Percentiles rank a stretch among this genome's conserved stretches.
phyloP scores from a whole-genome alignment of 2,329 filamentous ascomycete species.

The Colletotrichum sublineola region DNA sequence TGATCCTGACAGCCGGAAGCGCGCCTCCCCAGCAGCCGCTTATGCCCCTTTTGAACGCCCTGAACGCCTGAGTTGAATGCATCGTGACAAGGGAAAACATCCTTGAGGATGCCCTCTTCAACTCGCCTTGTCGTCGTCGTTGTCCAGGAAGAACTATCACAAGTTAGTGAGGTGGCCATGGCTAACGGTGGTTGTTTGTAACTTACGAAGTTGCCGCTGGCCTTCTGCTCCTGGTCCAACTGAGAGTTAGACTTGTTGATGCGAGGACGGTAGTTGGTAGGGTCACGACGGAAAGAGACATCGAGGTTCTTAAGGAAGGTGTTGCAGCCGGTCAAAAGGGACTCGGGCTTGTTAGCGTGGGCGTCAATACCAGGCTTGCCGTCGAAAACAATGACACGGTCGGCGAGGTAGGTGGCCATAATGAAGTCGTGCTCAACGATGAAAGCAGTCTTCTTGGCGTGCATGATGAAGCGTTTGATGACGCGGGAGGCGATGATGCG shows the following conservation, averaged over 20 bases:
- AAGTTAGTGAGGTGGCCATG: conserved; percentile 42
- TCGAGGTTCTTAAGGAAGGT: conserved; percentile 95
- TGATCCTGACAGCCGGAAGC: conserved; percentile 48
- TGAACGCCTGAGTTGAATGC: conserved; percentile 62
- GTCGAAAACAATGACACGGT: conserved; percentile 98
- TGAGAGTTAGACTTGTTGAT: conserved; percentile 98
- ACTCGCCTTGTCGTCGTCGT: conserved; percentile 74
- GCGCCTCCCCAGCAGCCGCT: conserved; percentile 48
- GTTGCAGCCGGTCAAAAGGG: conserved; percentile 95
- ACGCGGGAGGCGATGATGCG: conserved; percentile 97
- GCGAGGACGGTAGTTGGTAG: conserved; percentile 93
- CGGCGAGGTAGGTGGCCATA: conserved; percentile 84
- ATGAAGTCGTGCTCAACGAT: conserved; percentile 99
- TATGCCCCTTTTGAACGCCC: conserved; percentile 63
- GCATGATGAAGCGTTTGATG: conserved; percentile 99
- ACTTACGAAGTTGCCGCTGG: conserved; percentile 89
- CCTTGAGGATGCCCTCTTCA: conserved; percentile 66
- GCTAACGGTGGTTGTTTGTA: conserved; percentile 16
- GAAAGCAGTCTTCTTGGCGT: conserved; percentile 99
- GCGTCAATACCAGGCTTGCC: conserved; percentile 90
- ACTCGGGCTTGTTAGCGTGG: conserved; percentile 91
- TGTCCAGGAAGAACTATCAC: conserved; percentile 91
- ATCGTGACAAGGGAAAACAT: conserved; percentile 52
- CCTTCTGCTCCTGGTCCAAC: conserved; percentile 97
- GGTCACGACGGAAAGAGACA: conserved; percentile 98